Percentiles rank a stretch among this genome's conserved stretches.
phyloP scores from a whole-genome alignment of 768 basidiomycete species.

The Dentipellis sp. region DNA sequence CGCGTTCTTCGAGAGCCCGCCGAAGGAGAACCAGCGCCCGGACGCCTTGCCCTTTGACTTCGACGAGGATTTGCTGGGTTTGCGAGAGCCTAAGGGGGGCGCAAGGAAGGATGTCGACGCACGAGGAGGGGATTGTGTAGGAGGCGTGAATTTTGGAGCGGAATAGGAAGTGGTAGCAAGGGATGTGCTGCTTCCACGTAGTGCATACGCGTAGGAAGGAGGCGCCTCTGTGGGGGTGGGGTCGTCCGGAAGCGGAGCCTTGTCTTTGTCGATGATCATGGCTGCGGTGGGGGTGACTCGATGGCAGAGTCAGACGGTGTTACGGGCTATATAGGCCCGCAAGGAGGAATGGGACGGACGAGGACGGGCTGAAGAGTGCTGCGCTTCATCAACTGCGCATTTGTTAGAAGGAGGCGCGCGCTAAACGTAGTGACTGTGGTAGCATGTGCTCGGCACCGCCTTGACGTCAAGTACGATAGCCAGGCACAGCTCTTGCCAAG shows the following conservation, averaged over 20 bases:
- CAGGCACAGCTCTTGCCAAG: too few species aligned
- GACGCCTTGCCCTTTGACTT: background rate
- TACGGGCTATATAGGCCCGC: too few species aligned
- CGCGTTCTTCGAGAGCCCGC: conserved; percentile 12
- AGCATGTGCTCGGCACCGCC: too few species aligned
- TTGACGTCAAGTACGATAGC: too few species aligned
- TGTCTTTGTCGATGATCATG: background rate
- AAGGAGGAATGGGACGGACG: too few species aligned
- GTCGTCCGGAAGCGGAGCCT: background rate
- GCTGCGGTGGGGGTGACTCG: background rate
- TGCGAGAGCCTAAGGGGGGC: background rate
- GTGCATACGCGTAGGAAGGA: background rate
- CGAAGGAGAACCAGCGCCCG: conserved; percentile 3
- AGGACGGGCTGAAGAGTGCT: too few species aligned
- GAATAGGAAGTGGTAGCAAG: background rate
- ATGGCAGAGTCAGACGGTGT: too few species aligned
- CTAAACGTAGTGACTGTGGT: too few species aligned
- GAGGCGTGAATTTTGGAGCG: background rate
- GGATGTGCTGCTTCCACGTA: background rate
- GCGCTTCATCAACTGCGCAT: too few species aligned
- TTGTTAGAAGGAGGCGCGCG: too few species aligned
- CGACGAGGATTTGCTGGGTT: background rate
- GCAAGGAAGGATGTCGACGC: background rate
- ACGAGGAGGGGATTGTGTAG: background rate
- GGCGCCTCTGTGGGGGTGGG: background rate